Evolutionary conservation across 2,329 filamentous ascomycete species (phyloP).

Genomic region (Uncinocarpus reesii): DNA sequence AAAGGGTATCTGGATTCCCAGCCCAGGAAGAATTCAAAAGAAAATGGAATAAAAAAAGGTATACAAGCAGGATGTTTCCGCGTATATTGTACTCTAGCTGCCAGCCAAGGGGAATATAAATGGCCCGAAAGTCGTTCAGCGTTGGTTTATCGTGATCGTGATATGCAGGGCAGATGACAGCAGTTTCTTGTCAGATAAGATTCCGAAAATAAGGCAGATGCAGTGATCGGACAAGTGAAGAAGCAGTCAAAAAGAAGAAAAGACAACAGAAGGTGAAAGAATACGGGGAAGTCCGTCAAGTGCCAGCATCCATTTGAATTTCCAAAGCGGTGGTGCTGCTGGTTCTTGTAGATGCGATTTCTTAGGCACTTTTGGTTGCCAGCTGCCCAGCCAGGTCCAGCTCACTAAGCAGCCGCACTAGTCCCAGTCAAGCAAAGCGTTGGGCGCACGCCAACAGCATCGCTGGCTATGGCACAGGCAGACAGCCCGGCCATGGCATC

Average conservation of each 20-base stretch:
- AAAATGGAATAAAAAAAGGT: constrained; percentile 9
- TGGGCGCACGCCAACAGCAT: too few species aligned
- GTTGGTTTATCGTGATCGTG: constrained; percentile 11
- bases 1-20: too few species aligned
- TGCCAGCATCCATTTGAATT: background rate
- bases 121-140: constrained; percentile 12
- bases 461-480: too few species aligned
- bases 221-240: background rate
- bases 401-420: too few species aligned
- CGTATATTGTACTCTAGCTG: constrained; percentile 3
- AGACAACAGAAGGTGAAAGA: background rate
- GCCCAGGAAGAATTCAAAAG: background rate
- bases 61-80: background rate
- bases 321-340: background rate
- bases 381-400: too few species aligned
- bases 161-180: constrained; percentile 9
- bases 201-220: background rate
- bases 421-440: too few species aligned
- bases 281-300: background rate
- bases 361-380: background rate
- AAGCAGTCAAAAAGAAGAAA: background rate
- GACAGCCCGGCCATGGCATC: too few species aligned
- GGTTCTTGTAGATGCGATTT: background rate
- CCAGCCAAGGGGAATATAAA: constrained; percentile 6
- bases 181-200: constrained; percentile 9